Percentiles rank a stretch among this genome's conserved stretches.
Evolutionary conservation across 2,329 filamentous ascomycete species (phyloP).

Genomic region (Beauveria scarabaeidicola): DNA sequence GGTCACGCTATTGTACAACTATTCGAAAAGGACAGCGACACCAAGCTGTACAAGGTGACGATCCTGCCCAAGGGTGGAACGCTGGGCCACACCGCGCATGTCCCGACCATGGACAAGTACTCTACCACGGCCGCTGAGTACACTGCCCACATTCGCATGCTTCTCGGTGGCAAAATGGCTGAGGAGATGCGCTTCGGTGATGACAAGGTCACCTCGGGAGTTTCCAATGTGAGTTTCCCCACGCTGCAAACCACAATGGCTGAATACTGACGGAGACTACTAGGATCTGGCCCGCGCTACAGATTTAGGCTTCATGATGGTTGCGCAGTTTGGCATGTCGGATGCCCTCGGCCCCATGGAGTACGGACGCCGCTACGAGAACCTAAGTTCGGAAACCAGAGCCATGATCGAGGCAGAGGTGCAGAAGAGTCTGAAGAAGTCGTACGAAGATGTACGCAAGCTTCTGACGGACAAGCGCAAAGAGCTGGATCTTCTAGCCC

Average conservation of each 20-base stretch:
- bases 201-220: slow-evolving; percentile 87
- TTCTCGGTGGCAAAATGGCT: slow-evolving; percentile 78
- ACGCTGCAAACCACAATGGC: neutral
- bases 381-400: slow-evolving; percentile 78
- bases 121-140: slow-evolving; percentile 81
- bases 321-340: slow-evolving; percentile 86
- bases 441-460: slow-evolving; percentile 61
- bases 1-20: slow-evolving; percentile 88
- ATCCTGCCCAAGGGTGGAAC: slow-evolving; percentile 85
- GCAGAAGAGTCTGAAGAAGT: slow-evolving; percentile 73
- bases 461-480: slow-evolving; percentile 68
- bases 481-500: slow-evolving; percentile 79
- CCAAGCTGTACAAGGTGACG: slow-evolving; percentile 90
- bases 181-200: slow-evolving; percentile 87
- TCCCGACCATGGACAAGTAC: slow-evolving; percentile 90
- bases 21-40: slow-evolving; percentile 62
- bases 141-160: slow-evolving; percentile 68
- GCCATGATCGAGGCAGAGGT: slow-evolving; percentile 83
- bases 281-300: slow-evolving; percentile 82
- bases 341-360: slow-evolving; percentile 82
- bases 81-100: slow-evolving; percentile 76
- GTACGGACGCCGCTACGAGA: slow-evolving; percentile 69
- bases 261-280: slow-evolving; percentile 19
- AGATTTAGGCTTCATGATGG: slow-evolving; percentile 73
- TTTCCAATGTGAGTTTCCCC: slow-evolving; percentile 55